Conservation (phyloP, 2,329 filamentous ascomycete species). For the Ophiostoma sp. region DNA sequence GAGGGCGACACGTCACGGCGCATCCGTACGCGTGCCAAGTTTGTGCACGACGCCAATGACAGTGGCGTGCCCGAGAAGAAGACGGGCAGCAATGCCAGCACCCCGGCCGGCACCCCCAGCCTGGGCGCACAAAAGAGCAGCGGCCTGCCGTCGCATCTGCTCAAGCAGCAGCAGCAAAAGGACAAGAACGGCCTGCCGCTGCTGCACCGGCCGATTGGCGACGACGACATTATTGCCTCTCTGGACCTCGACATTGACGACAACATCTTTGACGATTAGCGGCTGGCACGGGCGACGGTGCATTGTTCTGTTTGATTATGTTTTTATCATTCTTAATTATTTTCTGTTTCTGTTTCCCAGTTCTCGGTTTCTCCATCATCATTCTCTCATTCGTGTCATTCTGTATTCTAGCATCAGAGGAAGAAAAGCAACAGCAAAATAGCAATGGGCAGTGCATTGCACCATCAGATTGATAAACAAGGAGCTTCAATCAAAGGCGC, state of each 20-base stretch:
- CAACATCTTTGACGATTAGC: conserved; percentile 51
- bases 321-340: too few relatives aligned
- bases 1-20: conserved; percentile 56
- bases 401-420: conserved; percentile 13
- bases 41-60: conserved; percentile 59
- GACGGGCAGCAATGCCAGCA: conserved; percentile 39
- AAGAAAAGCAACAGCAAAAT: background rate
- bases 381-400: background rate
- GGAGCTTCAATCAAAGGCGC: background rate
- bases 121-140: conserved; percentile 36
- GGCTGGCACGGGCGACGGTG: too few relatives aligned
- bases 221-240: conserved; percentile 86
- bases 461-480: background rate
- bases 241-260: conserved; percentile 90
- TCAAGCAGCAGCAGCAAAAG: conserved; percentile 50
- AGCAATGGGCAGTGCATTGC: background rate
- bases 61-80: conserved; percentile 35
- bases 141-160: conserved; percentile 47
- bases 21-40: conserved; percentile 62
- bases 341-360: background rate
- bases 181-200: conserved; percentile 59
- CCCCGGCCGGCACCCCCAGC: conserved; percentile 40
- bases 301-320: background rate
- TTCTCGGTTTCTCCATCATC: too few relatives aligned
- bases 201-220: conserved; percentile 74